Evolutionary conservation across 1,284 basidiomycete genomes (phyloP).

Genomic region (Phlebopus sp.): DNA sequence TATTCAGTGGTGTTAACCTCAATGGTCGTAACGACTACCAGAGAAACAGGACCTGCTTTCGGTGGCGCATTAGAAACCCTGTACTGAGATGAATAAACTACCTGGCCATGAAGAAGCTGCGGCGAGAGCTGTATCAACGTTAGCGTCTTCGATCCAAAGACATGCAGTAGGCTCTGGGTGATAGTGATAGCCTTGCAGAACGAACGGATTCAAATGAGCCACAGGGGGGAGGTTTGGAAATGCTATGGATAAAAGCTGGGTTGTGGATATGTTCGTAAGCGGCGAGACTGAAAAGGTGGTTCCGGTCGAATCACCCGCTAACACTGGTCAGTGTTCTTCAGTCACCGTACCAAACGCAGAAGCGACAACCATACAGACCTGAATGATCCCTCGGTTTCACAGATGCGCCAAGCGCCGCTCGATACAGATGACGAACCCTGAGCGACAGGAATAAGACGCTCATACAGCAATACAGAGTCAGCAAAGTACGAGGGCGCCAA

Average conservation of each 20-base stretch:
- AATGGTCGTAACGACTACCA: conserved; percentile 45
- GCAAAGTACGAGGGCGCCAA: conserved; percentile 34
- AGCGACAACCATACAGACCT: not conserved
- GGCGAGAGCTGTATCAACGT: conserved; percentile 34
- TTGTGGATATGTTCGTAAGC: conserved; percentile 23
- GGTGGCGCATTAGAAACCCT: not conserved
- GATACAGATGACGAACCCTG: conserved; percentile 12
- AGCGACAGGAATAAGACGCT: conserved; percentile 40
- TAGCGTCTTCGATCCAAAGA: conserved; percentile 45
- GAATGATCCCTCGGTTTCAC: not conserved
- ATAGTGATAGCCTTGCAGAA: conserved; percentile 15
- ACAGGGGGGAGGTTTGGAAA: conserved; percentile 18
- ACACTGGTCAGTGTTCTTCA: not conserved
- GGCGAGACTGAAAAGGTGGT: conserved; percentile 8
- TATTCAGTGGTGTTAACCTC: conserved; percentile 32
- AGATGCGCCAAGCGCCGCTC: conserved; percentile 1
- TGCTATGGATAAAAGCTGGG: conserved; percentile 21
- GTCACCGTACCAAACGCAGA: not conserved
- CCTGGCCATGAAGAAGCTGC: conserved; percentile 48
- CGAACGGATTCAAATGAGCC: conserved; percentile 27
- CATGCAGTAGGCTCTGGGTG: conserved; percentile 44
- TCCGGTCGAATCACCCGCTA: not conserved
- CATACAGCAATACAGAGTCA: conserved; percentile 41
- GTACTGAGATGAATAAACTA: conserved; percentile 20
- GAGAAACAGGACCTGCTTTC: conserved; percentile 49